A percentile compares a stretch with the other conserved stretches of the same genome.
Conservation (phyloP, 2,329 filamentous ascomycete genomes). For the Cercospora brassicicola region DNA sequence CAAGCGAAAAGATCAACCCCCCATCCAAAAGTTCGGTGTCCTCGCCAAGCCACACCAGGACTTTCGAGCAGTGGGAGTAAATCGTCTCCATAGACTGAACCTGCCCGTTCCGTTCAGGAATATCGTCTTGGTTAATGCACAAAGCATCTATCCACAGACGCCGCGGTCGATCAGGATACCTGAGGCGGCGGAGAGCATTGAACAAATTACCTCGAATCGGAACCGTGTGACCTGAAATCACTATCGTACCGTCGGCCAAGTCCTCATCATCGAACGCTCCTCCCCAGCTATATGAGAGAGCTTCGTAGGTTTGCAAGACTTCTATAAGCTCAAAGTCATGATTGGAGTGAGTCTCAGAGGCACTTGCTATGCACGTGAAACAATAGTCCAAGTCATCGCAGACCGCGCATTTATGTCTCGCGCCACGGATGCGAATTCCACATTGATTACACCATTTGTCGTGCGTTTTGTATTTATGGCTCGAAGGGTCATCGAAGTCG, state of each 20-base stretch:
- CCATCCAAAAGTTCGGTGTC: background rate
- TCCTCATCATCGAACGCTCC: background rate
- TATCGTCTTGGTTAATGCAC: background rate
- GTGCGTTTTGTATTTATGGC: background rate
- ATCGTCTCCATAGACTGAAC: background rate
- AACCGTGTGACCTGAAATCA: background rate
- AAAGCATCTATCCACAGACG: background rate
- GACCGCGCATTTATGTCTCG: background rate
- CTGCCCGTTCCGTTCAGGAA: background rate
- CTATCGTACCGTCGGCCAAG: background rate
- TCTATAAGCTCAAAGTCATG: background rate
- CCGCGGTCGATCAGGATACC: background rate
- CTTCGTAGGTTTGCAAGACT: background rate
- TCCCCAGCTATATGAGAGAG: background rate
- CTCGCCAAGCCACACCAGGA: background rate
- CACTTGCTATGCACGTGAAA: background rate
- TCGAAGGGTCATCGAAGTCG: background rate
- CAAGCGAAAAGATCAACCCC: background rate
- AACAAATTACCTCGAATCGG: background rate
- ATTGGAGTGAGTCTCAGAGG: background rate
- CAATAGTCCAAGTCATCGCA: background rate
- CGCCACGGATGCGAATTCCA: background rate
- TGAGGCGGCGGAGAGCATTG: background rate
- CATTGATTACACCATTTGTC: background rate
- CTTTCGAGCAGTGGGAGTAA: background rate